Evolutionary conservation across 257 asterid species (phyloP), one percentile per base, ranked within the genome.

Genomic region (Solanum paucissectum): DNA sequence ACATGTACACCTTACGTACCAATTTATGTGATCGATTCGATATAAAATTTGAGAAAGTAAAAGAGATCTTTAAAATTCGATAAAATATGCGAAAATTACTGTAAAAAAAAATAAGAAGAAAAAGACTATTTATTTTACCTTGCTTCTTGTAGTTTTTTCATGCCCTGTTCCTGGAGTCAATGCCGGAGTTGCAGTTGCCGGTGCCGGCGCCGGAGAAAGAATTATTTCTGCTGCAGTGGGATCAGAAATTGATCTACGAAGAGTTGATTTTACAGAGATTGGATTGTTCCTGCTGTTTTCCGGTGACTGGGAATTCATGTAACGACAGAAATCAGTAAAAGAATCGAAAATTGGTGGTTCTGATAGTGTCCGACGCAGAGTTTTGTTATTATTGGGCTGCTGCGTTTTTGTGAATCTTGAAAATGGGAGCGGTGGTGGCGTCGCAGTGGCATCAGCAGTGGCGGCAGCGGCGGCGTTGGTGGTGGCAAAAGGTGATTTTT

Each of bases 241-340:
- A 71, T 49, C 84, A n/a, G 88, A 86, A 38, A 52, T 32, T 44
- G 88, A 86, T 64, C 81, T 81, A 7, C 25, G 79, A 46, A 77
- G 87, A 44, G 84, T 83, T 8, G 58, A 84, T 18, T 60, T 52
- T 40, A 4, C 14, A 69, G 29, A 12, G 83, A 42, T 27, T 38
- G 60, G 6, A 29, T 6, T 82, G 25, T 58, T 71, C 84, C 60
- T 73, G 73, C 11, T 5, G 18, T 66, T 85, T 36, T 86, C 87
- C 33, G 88, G 83, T 12, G 88, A 88, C 40, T 23, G 81, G 11
- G 87, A 25, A 23, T 75, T 85, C 87, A 84, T 52, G 81, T 83
- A 74, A 84, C 4, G 40, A 23, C 71, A 55, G n/a, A 72, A 72
- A 12, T 12, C 46, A 71, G 83, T 2, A 21, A 83, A 38, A 42